phyloP scores from a whole-genome alignment of 2,329 filamentous ascomycete species.

The Penicillium janthinellum region DNA sequence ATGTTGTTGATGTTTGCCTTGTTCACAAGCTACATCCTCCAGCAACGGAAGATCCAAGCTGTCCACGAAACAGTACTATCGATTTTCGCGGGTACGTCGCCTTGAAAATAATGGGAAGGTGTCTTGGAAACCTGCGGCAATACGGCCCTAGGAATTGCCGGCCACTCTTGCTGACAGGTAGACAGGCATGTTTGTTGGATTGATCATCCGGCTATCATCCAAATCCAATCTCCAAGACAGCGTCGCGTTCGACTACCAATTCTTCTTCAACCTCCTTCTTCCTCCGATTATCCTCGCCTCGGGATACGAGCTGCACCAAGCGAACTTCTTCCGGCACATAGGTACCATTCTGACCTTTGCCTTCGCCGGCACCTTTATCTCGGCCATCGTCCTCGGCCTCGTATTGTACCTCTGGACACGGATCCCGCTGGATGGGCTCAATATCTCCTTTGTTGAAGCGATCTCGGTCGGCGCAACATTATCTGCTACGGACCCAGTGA shows the following conservation, averaged over 20 bases:
- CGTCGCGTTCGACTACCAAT: conserved; percentile 97
- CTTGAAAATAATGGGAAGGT: not conserved
- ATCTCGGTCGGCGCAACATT: conserved; percentile 95
- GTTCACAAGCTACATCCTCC: conserved; percentile 94
- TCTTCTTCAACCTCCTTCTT: conserved; percentile 99
- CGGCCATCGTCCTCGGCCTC: conserved; percentile 87
- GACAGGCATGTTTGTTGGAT: conserved; percentile 88
- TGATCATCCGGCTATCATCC: conserved; percentile 79
- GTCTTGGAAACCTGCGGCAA: not conserved
- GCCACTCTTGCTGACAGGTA: conserved; percentile 12
- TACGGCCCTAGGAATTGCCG: not conserved
- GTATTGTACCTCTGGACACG: conserved; percentile 88
- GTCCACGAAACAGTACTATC: conserved; percentile 98
- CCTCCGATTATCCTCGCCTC: conserved; percentile 97
- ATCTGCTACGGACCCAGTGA: conserved; percentile 95
- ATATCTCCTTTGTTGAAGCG: conserved; percentile 90
- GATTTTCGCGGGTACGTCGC: conserved; percentile 79
- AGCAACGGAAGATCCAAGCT: conserved; percentile 95
- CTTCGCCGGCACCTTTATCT: conserved; percentile 95
- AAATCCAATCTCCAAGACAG: conserved; percentile 83
- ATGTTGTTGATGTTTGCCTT: conserved; percentile 90
- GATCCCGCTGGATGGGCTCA: conserved; percentile 80
- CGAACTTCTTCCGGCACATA: conserved; percentile 98
- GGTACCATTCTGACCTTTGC: conserved; percentile 97
- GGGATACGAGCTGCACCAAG: conserved; percentile 95